Base-by-base conservation (phyloP, 2,329 filamentous ascomycete species). In the Xylariaceae sp. region DNA sequence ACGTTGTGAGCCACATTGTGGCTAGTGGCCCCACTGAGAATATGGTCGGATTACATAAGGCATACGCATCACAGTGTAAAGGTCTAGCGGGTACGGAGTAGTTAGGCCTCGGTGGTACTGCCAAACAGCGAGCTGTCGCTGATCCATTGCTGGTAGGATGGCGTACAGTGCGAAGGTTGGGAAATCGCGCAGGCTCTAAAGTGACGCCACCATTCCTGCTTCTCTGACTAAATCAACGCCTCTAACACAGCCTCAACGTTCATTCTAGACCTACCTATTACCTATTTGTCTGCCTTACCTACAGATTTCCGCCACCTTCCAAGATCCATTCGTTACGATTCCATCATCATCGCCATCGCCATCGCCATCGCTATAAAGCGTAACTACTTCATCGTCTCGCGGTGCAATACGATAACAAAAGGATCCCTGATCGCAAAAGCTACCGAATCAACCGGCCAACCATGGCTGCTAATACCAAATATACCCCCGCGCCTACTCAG, bases 391-490 rank as follows among this genome's bases (percentile, higher is more conserved):
- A 7, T 29, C 43, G 26, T 47, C 7, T 39, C 12, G 19, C 19
- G 41, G 34, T 32, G 5, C 37, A 31, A 45, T 9, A 48, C 43
- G 35, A 50, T 11, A 47, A 40, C 35, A 30, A 30, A 55, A 44
- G 39, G 3, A 5, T 4, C 48, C 26, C 47, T 27, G 32, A 53
- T 54, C 31, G 51, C 51, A n/a, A 47, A 3, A 19, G 19, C 19
- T 19, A 19, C 35, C 37, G 40, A 52, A 40, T 34, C 29, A 34
- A 26, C 29, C 51, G 40, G 12, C 40, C 39, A 58, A 34, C 45
- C 26, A 92, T 92, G 88, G 80, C 86, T 47, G 78, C 84, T 58
- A 89, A 83, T 64, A 79, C 89, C 50, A 94, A 92, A 74, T 97
- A 96, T 72, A 80, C 87, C 62, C 81, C 85, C 50, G 90, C 90